Percentiles rank a stretch among this genome's conserved stretches.
These are phyloP conservation scores for Alectoria sarmentosa DNA, from an alignment of 495 filamentous ascomycete species.

Conservation along the genomic window DNA sequence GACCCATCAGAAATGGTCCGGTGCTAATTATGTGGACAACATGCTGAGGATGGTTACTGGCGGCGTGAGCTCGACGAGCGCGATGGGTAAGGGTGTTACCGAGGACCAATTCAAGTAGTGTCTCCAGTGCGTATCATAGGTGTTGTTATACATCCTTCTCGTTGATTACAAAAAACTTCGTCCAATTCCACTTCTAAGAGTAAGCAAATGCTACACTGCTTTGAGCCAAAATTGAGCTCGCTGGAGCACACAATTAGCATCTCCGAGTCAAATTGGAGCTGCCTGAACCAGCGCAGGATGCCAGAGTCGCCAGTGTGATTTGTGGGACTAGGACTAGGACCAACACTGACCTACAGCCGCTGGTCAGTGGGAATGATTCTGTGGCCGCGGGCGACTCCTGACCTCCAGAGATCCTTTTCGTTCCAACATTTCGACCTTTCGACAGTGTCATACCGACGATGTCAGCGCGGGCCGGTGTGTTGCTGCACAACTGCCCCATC, in stretches of 20 bases:
- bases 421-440: too few species aligned
- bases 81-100: slow-evolving; percentile 96
- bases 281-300: background rate
- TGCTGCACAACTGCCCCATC: too few species aligned
- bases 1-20: slow-evolving; percentile 97
- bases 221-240: background rate
- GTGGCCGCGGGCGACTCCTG: too few species aligned
- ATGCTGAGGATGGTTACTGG: slow-evolving; percentile 96
- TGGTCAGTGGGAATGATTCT: too few species aligned
- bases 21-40: slow-evolving; percentile 89
- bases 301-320: background rate
- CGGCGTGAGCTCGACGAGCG: slow-evolving; percentile 81
- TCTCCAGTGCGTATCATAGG: background rate
- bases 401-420: too few species aligned
- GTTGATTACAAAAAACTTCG: background rate
- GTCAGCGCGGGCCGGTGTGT: too few species aligned
- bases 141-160: background rate
- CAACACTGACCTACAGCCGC: too few species aligned
- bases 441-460: too few species aligned
- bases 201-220: background rate
- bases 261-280: background rate
- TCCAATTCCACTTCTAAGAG: background rate
- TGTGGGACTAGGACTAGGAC: too few species aligned
- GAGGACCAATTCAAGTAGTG: slow-evolving; percentile 81
- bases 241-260: background rate